These are phyloP conservation scores for Zymoseptoria passerinii DNA, from an alignment of 2,329 filamentous ascomycete species.

Conservation along the genomic window DNA sequence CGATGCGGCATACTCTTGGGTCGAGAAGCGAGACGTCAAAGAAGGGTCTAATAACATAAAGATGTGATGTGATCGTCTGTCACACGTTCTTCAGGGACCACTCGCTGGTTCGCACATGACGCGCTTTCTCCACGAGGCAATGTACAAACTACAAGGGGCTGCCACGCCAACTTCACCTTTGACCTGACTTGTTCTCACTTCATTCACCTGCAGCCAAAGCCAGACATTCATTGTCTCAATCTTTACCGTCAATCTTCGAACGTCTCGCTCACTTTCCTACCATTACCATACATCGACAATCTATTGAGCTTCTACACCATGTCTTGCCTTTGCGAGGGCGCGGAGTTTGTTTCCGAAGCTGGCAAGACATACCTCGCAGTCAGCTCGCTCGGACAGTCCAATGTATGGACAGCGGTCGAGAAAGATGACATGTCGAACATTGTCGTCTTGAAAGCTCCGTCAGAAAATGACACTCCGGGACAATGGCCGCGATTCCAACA, in stretches of 20 bases:
- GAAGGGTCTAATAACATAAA: no score
- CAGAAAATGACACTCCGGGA: constrained; percentile 11
- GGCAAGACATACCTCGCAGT: constrained; percentile 24
- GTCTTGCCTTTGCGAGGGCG: constrained; percentile 16
- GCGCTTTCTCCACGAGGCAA: background rate
- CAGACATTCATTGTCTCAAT: background rate
- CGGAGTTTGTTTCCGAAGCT: constrained; percentile 16
- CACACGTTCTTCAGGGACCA: background rate
- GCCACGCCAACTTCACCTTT: background rate
- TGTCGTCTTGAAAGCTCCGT: constrained; percentile 23
- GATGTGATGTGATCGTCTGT: background rate
- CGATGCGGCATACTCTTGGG: background rate
- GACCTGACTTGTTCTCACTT: background rate
- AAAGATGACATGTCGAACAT: constrained; percentile 14
- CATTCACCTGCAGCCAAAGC: background rate
- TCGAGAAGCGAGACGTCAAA: background rate
- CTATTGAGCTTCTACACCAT: constrained; percentile 1
- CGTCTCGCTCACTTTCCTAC: background rate
- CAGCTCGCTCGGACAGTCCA: constrained; percentile 20
- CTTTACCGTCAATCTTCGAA: background rate
- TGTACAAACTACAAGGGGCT: background rate
- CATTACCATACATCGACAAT: background rate
- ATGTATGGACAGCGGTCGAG: constrained; percentile 22
- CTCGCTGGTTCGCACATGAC: background rate
- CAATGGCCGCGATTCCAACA: constrained; percentile 21